Percentiles rank a stretch among this genome's conserved stretches.
Conservation (phyloP, 2,329 filamentous ascomycete species). For the Coleophoma crateriformis region DNA sequence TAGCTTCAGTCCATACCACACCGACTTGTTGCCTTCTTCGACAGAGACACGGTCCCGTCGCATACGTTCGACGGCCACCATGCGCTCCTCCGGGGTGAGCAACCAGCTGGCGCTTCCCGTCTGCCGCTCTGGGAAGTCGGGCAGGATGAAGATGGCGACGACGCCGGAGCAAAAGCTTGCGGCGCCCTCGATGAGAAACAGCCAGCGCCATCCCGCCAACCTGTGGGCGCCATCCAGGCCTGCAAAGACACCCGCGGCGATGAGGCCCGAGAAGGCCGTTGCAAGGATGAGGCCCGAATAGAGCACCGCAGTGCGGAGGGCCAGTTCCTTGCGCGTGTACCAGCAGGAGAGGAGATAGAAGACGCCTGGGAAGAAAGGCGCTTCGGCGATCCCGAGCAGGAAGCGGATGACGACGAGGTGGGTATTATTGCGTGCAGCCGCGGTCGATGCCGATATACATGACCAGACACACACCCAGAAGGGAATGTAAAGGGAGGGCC, state of each 20-base stretch:
- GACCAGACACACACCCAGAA: constrained; percentile 32
- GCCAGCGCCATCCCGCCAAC: constrained; percentile 34
- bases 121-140: constrained; percentile 39
- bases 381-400: constrained; percentile 38
- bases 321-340: constrained; percentile 36
- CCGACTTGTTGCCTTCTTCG: neutral
- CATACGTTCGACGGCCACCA: neutral
- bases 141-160: constrained; percentile 29
- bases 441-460: constrained; percentile 36
- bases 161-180: neutral
- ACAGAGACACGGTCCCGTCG: neutral
- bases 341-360: constrained; percentile 38
- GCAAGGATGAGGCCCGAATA: constrained; percentile 31
- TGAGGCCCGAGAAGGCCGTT: constrained; percentile 28
- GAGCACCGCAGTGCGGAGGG: constrained; percentile 25
- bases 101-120: constrained; percentile 1
- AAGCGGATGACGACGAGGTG: constrained; percentile 36
- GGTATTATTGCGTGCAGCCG: constrained; percentile 28
- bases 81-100: neutral
- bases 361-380: constrained; percentile 37
- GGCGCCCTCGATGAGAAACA: constrained; percentile 33
- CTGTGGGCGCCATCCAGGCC: constrained; percentile 27
- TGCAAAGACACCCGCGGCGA: constrained; percentile 27
- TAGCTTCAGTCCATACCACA: constrained; percentile 1
- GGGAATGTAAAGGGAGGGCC: constrained; percentile 3